Conservation (phyloP, 2,329 filamentous ascomycete species). For the Herpotrichia juniperi region DNA sequence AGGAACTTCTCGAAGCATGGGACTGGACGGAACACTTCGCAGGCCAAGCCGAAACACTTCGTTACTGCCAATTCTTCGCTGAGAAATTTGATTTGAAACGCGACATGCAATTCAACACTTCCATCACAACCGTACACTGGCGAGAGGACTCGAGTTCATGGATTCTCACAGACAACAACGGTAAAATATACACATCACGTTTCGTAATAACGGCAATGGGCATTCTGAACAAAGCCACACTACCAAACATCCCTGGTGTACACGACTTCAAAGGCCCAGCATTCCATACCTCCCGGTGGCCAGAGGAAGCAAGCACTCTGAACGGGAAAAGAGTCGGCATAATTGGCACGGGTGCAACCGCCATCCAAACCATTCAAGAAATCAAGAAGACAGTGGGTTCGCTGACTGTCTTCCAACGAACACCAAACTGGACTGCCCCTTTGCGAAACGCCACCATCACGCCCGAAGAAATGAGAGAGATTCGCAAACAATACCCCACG, state of each 20-base stretch:
- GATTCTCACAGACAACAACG: constrained; percentile 18
- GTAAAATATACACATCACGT: constrained; percentile 19
- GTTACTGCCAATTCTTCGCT: constrained; percentile 56
- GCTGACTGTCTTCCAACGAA: constrained; percentile 55
- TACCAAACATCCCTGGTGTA: constrained; percentile 27
- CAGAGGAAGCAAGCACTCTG: constrained; percentile 48
- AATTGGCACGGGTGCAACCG: constrained; percentile 67
- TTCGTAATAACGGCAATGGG: constrained; percentile 29
- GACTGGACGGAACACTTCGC: constrained; percentile 46
- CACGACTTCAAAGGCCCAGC: constrained; percentile 36
- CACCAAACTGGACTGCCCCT: constrained; percentile 66
- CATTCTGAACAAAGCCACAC: constrained; percentile 24
- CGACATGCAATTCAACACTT: constrained; percentile 30
- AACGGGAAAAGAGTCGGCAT: constrained; percentile 60
- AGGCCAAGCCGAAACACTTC: constrained; percentile 52
- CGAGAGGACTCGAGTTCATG: constrained; percentile 22
- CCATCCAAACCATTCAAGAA: constrained; percentile 59
- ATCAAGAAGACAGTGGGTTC: constrained; percentile 8
- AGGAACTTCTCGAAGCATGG: constrained; percentile 52
- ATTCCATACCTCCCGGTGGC: constrained; percentile 65
- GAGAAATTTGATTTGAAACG: constrained; percentile 50
- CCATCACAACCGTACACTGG: constrained; percentile 18
- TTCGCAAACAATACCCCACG: constrained; percentile 37
- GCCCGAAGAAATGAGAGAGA: constrained; percentile 40
- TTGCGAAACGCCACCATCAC: constrained; percentile 49